phyloP scores from a whole-genome alignment of 83 land plant genomes.

The Picea engelmannii region DNA sequence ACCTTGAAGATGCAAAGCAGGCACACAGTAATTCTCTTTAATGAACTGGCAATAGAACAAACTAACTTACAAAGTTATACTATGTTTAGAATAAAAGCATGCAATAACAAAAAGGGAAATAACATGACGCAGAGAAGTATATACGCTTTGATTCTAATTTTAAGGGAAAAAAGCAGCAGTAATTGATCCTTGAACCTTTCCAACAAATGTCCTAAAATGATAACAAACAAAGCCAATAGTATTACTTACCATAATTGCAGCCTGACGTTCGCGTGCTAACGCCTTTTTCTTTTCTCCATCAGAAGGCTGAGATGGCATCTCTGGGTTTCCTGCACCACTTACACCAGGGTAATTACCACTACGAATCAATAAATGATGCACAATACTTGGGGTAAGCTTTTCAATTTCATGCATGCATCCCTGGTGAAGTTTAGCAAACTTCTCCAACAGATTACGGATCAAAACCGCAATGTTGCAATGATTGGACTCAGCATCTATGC shows the following conservation, averaged over 20 bases:
- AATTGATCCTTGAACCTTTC: neutral
- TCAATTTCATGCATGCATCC: constrained; percentile 66
- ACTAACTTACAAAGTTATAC: too few species aligned
- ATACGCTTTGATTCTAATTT: neutral
- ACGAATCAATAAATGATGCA: constrained; percentile 27
- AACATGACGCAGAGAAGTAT: neutral
- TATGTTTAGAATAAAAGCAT: too few species aligned
- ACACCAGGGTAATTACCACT: neutral
- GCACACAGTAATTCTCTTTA: too few species aligned
- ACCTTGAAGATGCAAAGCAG: too few species aligned
- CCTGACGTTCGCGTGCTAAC: constrained; percentile 88
- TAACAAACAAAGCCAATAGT: neutral
- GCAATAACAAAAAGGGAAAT: too few species aligned
- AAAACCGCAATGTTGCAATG: constrained; percentile 57
- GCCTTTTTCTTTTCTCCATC: constrained; percentile 65
- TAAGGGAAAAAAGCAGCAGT: neutral
- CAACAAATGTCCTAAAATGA: neutral
- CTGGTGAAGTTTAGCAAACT: constrained; percentile 68
- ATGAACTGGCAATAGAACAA: too few species aligned
- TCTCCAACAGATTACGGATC: constrained; percentile 57
- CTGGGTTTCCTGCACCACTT: neutral
- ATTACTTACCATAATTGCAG: constrained; percentile 85
- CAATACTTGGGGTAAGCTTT: constrained; percentile 69
- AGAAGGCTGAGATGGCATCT: constrained; percentile 24
- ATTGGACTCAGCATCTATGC: constrained; percentile 38